Evolutionary conservation across 2,329 filamentous ascomycete species (phyloP).

Genomic region (Aureobasidium mangrovei): DNA sequence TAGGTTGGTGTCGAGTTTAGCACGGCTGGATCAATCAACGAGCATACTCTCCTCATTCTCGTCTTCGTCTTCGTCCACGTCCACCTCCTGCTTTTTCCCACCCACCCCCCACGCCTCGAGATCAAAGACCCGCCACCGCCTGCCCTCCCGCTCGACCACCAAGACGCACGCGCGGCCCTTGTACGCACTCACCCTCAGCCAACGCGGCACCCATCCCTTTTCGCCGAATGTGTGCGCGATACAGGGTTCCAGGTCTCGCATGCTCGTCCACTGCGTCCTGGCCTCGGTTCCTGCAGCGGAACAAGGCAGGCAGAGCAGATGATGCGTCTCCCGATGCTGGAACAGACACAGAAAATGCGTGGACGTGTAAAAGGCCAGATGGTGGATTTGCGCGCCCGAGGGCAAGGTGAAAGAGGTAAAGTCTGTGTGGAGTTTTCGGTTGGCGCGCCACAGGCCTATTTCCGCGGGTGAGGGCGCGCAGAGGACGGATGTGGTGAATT

Average conservation of each 20-base stretch:
- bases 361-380: not conserved
- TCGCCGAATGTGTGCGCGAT: not conserved
- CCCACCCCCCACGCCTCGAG: not conserved
- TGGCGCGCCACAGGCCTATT: not conserved
- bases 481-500: not conserved
- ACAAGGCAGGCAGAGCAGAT: not conserved
- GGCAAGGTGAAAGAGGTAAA: not conserved
- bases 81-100: not conserved
- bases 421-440: too few species aligned
- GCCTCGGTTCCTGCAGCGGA: not conserved
- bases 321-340: not conserved
- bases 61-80: not conserved
- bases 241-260: not conserved
- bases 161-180: not conserved
- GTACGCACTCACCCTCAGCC: not conserved
- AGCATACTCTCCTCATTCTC: conserved; percentile 1
- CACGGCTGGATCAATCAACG: not conserved
- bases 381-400: not conserved
- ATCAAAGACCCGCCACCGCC: not conserved
- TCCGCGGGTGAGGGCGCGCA: not conserved
- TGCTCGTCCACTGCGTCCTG: not conserved
- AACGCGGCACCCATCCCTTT: not conserved
- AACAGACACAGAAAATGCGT: not conserved
- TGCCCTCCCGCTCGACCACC: not conserved
- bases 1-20: too few species aligned